Evolutionary conservation across 164 flowering plant species (phyloP).

Genomic region (Tetracentron sinense): DNA sequence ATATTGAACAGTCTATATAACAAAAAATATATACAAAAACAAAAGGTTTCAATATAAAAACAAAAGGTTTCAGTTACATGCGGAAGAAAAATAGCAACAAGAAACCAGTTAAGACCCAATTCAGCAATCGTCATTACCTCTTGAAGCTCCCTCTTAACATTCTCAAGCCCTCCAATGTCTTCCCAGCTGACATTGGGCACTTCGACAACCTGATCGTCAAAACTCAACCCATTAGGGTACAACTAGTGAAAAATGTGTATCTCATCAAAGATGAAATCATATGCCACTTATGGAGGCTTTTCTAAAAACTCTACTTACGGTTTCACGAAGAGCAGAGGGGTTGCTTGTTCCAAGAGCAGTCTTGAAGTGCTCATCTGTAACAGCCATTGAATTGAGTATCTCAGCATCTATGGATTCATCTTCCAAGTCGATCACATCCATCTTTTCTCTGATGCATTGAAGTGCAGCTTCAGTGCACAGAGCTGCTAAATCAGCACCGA

Average conservation of each 20-base stretch:
- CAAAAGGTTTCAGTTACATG: not conserved
- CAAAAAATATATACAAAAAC: not conserved
- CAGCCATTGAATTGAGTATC: slow-evolving; percentile 83
- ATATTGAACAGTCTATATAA: slow-evolving; percentile 73
- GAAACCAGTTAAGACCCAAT: not conserved
- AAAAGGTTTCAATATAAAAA: not conserved
- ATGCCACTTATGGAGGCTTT: not conserved
- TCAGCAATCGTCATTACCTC: slow-evolving; percentile 43
- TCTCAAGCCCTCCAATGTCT: slow-evolving; percentile 85
- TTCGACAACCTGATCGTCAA: slow-evolving; percentile 67
- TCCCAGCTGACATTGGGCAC: slow-evolving; percentile 84
- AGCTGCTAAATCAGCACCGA: slow-evolving; percentile 87
- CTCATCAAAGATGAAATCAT: not conserved
- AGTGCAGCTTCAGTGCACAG: slow-evolving; percentile 84
- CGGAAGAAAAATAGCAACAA: not conserved
- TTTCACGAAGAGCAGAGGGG: slow-evolving; percentile 74
- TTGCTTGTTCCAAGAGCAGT: slow-evolving; percentile 87
- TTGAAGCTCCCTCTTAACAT: slow-evolving; percentile 87
- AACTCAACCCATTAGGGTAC: not conserved
- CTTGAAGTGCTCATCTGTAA: slow-evolving; percentile 72
- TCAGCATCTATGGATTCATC: slow-evolving; percentile 85
- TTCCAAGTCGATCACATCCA: slow-evolving; percentile 86
- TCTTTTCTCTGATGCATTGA: slow-evolving; percentile 87
- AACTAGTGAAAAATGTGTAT: not conserved
- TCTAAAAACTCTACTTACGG: slow-evolving; percentile 12